phyloP scores from a whole-genome alignment of 768 basidiomycete species.

The Terana coerulea region DNA sequence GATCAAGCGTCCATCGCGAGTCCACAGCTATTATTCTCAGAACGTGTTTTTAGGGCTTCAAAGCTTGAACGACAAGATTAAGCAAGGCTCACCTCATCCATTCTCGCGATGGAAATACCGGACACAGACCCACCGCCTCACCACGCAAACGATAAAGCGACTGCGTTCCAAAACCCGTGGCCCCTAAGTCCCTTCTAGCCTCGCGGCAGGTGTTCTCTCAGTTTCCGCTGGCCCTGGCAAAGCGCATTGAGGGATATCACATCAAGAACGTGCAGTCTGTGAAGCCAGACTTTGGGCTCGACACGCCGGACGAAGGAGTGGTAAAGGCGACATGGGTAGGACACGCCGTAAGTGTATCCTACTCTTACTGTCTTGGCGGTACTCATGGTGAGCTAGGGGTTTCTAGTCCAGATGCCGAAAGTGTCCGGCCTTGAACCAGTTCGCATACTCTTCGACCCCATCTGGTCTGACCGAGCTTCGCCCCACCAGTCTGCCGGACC shows the following conservation, averaged over 20 bases:
- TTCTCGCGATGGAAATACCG: constrained; percentile 10
- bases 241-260: constrained; percentile 9
- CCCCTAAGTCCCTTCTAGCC: constrained; percentile 10
- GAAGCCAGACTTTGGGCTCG: constrained; percentile 23
- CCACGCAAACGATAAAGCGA: constrained; percentile 16
- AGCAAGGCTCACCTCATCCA: no score
- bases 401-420: constrained; percentile 26
- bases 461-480: constrained; percentile 34
- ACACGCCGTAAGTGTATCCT: constrained; percentile 31
- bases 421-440: constrained; percentile 19
- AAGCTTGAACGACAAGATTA: no score
- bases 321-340: constrained; percentile 34
- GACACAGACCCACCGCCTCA: constrained; percentile 11
- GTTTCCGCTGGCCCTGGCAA: constrained; percentile 19
- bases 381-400: constrained; percentile 18
- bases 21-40: no score
- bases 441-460: constrained; percentile 38
- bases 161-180: constrained; percentile 19
- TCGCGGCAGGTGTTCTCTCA: constrained; percentile 7
- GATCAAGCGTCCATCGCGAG: no score
- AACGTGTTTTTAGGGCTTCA: no score
- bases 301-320: constrained; percentile 6
- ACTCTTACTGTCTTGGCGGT: neutral
- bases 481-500: constrained; percentile 29
- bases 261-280: constrained; percentile 21